Evolutionary conservation across 164 flowering plant genomes (phyloP).

Genomic region (Cinnamomum micranthum): DNA sequence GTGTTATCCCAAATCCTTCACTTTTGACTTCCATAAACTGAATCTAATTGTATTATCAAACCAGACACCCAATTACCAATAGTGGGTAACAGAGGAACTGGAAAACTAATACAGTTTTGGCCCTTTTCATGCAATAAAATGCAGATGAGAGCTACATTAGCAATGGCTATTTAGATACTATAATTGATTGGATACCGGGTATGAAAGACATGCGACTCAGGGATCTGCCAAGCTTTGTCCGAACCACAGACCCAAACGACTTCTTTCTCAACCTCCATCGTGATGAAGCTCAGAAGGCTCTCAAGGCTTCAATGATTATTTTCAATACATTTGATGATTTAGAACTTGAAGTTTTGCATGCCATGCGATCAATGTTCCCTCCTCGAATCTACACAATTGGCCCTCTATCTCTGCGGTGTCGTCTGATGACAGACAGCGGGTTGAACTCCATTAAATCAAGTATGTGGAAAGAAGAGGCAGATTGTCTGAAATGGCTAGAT

Average conservation of each 20-base stretch:
- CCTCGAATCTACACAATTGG: neutral
- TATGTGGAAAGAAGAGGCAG: constrained; percentile 22
- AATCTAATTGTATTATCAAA: neutral
- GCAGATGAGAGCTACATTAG: constrained; percentile 3
- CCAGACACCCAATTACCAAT: neutral
- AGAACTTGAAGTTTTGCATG: neutral
- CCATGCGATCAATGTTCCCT: neutral
- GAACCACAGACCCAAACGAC: constrained; percentile 4
- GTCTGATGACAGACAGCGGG: neutral
- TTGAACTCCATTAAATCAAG: neutral
- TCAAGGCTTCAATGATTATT: neutral
- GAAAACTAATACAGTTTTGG: neutral
- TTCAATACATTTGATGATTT: constrained; percentile 8
- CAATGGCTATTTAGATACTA: constrained; percentile 4
- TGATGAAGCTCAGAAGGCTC: neutral
- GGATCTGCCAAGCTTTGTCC: neutral
- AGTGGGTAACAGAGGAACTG: neutral
- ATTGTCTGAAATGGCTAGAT: constrained; percentile 22
- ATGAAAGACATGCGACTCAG: constrained; percentile 3
- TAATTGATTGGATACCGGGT: constrained; percentile 8
- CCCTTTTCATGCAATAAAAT: neutral
- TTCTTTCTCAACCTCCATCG: neutral
- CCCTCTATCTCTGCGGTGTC: neutral
- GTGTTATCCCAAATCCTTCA: neutral
- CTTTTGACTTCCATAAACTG: neutral